A percentile compares a stretch with the other conserved stretches of the same genome.
These are phyloP conservation scores for Stemphylium beticola DNA, from an alignment of 2,329 filamentous ascomycete genomes.

Conservation along the genomic window DNA sequence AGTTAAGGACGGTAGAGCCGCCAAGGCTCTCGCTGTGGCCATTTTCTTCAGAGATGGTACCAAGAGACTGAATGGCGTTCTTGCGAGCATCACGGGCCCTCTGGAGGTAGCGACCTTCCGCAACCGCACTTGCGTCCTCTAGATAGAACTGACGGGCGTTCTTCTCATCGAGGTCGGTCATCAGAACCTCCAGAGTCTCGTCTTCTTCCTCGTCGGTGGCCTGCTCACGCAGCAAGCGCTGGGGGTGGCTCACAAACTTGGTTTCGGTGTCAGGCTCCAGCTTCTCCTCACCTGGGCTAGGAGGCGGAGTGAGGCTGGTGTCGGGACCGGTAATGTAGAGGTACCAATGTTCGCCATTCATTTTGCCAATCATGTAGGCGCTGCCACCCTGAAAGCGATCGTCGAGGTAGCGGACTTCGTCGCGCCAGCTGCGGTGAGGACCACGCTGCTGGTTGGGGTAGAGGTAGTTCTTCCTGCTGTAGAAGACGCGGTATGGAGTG, in stretches of 20 bases:
- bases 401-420: constrained; percentile 92
- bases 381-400: constrained; percentile 90
- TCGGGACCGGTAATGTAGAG: constrained; percentile 92
- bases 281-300: constrained; percentile 66
- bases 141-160: constrained; percentile 74
- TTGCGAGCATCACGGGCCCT: constrained; percentile 69
- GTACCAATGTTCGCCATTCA: constrained; percentile 99
- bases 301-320: constrained; percentile 78
- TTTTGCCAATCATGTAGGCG: constrained; percentile 99
- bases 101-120: constrained; percentile 77
- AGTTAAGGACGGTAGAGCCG: constrained; percentile 44
- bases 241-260: constrained; percentile 64
- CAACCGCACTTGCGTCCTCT: constrained; percentile 86
- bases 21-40: constrained; percentile 45
- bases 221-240: constrained; percentile 57
- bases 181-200: constrained; percentile 75
- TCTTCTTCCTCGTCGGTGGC: constrained; percentile 64
- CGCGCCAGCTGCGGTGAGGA: constrained; percentile 95
- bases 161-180: constrained; percentile 71
- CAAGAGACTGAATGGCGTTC: constrained; percentile 64
- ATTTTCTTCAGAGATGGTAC: constrained; percentile 62
- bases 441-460: constrained; percentile 94
- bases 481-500: constrained; percentile 94
- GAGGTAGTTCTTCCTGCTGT: constrained; percentile 98
- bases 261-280: constrained; percentile 61